Base-by-base conservation (phyloP, 805 yeast species). In the Kodamaea kaohsiungensis region DNA sequence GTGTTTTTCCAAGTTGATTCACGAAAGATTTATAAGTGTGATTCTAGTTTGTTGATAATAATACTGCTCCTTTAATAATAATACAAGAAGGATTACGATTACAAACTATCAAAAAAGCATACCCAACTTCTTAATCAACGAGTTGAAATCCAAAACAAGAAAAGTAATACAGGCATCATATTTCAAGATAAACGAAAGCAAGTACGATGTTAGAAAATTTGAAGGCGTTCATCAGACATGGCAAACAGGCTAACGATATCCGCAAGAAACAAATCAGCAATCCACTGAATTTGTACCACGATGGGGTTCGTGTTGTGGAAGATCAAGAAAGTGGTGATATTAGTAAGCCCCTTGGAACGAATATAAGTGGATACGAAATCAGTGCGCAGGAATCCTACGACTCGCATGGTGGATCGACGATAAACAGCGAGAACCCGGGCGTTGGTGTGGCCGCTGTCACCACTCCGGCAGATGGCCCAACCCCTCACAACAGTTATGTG, bases 181-280 rank as follows among this genome's bases (percentile, higher is more conserved):
- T 12, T 30, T 9, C 3, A 30, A 30, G 43, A 35, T 47, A n/a
- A 18, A 25, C 27, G 37, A 10, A 22, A 12, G 42, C 40, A 6
- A 42, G 52, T 19, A 13, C 30, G 38, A 66, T 66, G 70, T 65
- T 67, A 53, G 61, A 80, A 67, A 83, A 84, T 61, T 71, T 83
- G 58, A 80, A 80, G 61, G 84, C 85, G 60, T 82, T 83, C 63
- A 83, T 83, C 48, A 79, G 88, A 58, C 88, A 84, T 59, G 88
- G 88, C 19, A 82, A 81, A 59, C 84, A 82, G 62, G 87, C 86
- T 58, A 73, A 73, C 60, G 74, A 75, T 30, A 30, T 58, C 48
- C 63, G 58, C 42, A 55, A 55, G 49, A 59, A 56, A 42, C 48
- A 50, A 16, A 50, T 50, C 48, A 43, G 48, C 48, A 18, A 50